Percentiles rank a stretch among this genome's conserved stretches.
Evolutionary conservation across 2,329 filamentous ascomycete genomes (phyloP).

Genomic region (Aschersonia sp.): DNA sequence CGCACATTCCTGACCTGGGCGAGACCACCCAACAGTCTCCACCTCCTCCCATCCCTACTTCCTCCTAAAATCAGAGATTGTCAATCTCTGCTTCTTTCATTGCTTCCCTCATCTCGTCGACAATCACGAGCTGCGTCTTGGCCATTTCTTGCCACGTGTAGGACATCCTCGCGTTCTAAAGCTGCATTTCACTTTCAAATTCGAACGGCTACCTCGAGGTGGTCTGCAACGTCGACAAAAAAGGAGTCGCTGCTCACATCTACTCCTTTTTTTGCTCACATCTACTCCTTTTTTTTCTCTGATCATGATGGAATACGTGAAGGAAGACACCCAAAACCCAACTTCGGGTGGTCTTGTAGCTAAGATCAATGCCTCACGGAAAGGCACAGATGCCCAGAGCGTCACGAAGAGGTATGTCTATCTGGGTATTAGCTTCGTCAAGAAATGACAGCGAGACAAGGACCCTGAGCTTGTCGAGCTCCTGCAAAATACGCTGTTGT

Average conservation of each 20-base stretch:
- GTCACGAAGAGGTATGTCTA: conserved; percentile 57
- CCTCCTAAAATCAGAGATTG: not conserved
- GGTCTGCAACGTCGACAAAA: too few species aligned
- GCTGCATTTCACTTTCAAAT: not conserved
- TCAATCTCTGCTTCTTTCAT: not conserved
- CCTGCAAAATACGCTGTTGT: not conserved
- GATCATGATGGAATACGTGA: conserved; percentile 26
- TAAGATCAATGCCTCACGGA: conserved; percentile 44
- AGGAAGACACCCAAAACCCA: conserved; percentile 50
- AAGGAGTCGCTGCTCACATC: too few species aligned
- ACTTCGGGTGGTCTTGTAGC: conserved; percentile 45
- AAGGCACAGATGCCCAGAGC: conserved; percentile 52
- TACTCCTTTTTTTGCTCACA: not conserved
- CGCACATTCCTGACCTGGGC: conserved; percentile 1
- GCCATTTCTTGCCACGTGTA: not conserved
- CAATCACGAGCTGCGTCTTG: not conserved
- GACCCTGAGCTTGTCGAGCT: too few species aligned
- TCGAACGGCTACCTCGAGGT: not conserved
- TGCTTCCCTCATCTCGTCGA: not conserved
- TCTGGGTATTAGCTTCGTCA: not conserved
- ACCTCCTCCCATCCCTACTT: not conserved
- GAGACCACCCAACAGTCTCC: not conserved
- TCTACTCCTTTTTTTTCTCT: not conserved
- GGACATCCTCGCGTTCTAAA: not conserved
- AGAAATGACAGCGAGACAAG: not conserved